phyloP scores from a whole-genome alignment of 768 basidiomycete genomes.

The Boletus huronensis region DNA sequence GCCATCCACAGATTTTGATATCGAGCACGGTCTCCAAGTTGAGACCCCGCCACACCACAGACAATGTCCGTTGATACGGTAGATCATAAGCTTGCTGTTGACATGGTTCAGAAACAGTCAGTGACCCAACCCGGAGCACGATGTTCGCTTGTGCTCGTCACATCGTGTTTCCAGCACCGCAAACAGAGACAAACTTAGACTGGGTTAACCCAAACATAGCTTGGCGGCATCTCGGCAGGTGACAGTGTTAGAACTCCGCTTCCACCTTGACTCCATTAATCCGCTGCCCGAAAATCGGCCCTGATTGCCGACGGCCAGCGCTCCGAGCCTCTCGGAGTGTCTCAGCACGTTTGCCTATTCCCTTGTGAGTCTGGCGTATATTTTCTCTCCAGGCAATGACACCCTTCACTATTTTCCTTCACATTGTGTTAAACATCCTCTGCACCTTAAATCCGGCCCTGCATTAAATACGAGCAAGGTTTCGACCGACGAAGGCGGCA shows the following conservation, averaged over 20 bases:
- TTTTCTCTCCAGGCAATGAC: no score
- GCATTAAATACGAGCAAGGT: no score
- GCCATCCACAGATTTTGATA: background rate
- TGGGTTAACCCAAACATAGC: background rate
- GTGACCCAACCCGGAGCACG: background rate
- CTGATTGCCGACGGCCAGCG: background rate
- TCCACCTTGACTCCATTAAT: background rate
- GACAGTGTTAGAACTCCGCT: constrained; percentile 1
- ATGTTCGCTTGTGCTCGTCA: background rate
- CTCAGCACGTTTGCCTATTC: no score
- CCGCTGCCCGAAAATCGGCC: background rate
- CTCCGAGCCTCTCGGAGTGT: background rate
- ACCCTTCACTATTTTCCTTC: no score
- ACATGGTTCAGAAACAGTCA: background rate
- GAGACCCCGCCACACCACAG: background rate
- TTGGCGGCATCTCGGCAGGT: constrained; percentile 1
- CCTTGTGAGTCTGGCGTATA: no score
- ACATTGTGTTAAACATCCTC: no score
- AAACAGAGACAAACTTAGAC: constrained; percentile 5
- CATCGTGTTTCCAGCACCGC: background rate
- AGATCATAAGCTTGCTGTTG: background rate
- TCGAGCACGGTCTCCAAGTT: no score
- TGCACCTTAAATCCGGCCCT: no score
- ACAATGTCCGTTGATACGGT: background rate
- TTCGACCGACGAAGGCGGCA: no score